Conservation (phyloP, 2,329 filamentous ascomycete genomes). For the Teratosphaeria epicoccoides region DNA sequence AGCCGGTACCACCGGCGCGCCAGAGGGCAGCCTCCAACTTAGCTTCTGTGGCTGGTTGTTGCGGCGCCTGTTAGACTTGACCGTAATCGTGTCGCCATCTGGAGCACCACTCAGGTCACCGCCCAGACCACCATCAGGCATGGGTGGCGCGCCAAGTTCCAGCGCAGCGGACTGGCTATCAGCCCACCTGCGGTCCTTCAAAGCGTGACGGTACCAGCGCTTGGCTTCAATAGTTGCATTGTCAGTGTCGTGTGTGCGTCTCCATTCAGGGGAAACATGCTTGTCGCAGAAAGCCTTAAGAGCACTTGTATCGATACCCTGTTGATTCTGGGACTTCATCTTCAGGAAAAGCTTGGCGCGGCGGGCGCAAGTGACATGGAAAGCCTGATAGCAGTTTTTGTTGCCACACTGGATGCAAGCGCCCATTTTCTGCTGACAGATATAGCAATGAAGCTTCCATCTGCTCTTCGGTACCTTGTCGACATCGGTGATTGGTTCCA, state of each 20-base stretch:
- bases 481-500: constrained; percentile 96
- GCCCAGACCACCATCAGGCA: constrained; percentile 28
- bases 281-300: constrained; percentile 94
- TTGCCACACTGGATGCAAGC: constrained; percentile 97
- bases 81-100: constrained; percentile 39
- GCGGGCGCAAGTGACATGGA: constrained; percentile 92
- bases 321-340: constrained; percentile 88
- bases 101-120: constrained; percentile 26
- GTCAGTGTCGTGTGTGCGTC: constrained; percentile 73
- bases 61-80: constrained; percentile 42
- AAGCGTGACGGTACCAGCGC: constrained; percentile 77
- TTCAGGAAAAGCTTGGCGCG: constrained; percentile 79
- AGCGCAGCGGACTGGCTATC: constrained; percentile 78
- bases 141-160: constrained; percentile 60
- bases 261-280: constrained; percentile 83
- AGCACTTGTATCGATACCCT: constrained; percentile 67
- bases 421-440: constrained; percentile 95
- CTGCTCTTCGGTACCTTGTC: constrained; percentile 92
- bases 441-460: constrained; percentile 82
- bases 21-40: constrained; percentile 85
- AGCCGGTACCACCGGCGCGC: constrained; percentile 86
- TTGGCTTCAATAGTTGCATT: constrained; percentile 72
- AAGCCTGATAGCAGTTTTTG: constrained; percentile 92
- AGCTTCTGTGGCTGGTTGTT: constrained; percentile 50
- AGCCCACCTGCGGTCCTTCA: constrained; percentile 84